Evolutionary conservation across 139 green algal species (phyloP), one percentile per base, ranked within the genome.

Genomic region (Mesotaenium endlicherianum): DNA sequence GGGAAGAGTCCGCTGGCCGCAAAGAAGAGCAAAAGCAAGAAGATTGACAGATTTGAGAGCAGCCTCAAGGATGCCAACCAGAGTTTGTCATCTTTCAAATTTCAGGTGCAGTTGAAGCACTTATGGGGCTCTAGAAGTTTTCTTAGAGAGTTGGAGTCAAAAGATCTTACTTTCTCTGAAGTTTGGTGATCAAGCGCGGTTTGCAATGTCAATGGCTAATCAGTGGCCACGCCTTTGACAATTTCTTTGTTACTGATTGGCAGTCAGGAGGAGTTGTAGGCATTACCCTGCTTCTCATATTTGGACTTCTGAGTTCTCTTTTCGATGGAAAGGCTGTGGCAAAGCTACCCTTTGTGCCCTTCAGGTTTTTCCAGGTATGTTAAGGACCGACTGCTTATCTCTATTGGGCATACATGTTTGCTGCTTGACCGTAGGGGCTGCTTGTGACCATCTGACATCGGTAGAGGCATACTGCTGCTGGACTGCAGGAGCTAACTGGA

Each of bases 31-130:
- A 44, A 38, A 34, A 40, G 39, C 16, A 79, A 55, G 34, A 87
- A 87, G 81, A 85, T 83, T 8, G 81, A 85, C 41, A 40, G 81
- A 8, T 87, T 77, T 53, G 75, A 87, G 74, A 78, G 17, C 39
- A 85, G 74, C 36, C 81, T 87, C 76, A 87, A 87, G 74, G 74
- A 87, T 36, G n/a, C 44, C 34, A 81, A 81, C 58, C 53, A 75
- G 53, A 45, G 34, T 31, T 31, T 84, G 26, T 59, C 58, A 2
- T n/a, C 31, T 16, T 26, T 53, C 57, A 84, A 84, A 53, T 75
- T 84, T 49, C 77, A 84, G 75, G 75, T 82, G 53, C 53, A 64
- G 20, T 64, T 64, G 53, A 64, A 26, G 53, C 26, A 34, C 26
- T 64, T 26, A 20, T 64, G 26, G 53, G 53, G 53, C 26, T 26